phyloP scores from a whole-genome alignment of 441 rosid genomes.

The Gossypium gossypioides region DNA sequence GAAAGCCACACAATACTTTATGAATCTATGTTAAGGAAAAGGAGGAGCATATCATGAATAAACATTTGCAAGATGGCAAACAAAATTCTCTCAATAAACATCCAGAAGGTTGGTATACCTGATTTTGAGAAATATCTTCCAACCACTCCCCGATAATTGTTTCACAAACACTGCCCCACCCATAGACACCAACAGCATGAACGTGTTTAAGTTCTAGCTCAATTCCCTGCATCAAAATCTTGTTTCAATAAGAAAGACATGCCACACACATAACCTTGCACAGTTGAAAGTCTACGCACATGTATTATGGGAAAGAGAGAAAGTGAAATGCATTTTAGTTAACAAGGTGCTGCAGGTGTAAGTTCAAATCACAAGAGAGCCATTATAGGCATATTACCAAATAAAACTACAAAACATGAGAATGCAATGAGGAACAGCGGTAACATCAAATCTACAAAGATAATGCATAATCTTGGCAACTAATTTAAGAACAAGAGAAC shows the following conservation, averaged over 20 bases:
- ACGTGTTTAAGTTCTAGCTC: constrained; percentile 92
- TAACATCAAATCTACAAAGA: background rate
- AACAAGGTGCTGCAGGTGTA: background rate
- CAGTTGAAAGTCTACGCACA: background rate
- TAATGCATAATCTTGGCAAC: background rate
- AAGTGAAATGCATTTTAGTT: background rate
- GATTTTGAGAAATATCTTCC: constrained; percentile 95
- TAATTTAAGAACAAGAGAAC: background rate
- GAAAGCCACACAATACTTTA: constrained; percentile 69
- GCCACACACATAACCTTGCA: background rate
- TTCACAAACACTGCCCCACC: constrained; percentile 87
- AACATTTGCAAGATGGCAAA: constrained; percentile 9
- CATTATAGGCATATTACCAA: background rate
- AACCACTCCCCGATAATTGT: constrained; percentile 90
- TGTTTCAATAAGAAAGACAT: constrained; percentile 8
- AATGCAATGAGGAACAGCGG: background rate
- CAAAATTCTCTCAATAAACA: constrained; percentile 4
- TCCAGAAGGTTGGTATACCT: constrained; percentile 37
- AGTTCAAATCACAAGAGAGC: background rate
- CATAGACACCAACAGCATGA: constrained; percentile 78
- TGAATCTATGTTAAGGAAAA: constrained; percentile 42
- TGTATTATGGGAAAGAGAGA: background rate
- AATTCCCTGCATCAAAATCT: constrained; percentile 64
- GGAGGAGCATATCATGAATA: constrained; percentile 14
- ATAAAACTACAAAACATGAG: background rate